Evolutionary conservation across 768 basidiomycete genomes (phyloP).

Genomic region (Termitomyces sp.): DNA sequence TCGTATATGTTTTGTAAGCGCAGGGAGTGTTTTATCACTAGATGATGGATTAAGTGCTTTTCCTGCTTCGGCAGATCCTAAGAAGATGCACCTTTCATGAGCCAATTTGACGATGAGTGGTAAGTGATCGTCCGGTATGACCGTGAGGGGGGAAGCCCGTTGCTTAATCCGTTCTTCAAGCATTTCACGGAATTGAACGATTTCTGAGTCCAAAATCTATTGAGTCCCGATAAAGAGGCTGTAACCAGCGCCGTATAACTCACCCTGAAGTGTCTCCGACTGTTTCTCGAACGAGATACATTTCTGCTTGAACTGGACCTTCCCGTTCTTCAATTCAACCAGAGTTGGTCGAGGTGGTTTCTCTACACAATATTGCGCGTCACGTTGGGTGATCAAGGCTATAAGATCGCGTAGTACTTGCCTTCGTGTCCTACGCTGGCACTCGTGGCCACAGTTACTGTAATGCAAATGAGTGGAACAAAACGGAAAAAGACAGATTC

Average conservation of each 20-base stretch:
- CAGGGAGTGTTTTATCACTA: conserved; percentile 68
- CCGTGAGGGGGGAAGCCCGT: conserved; percentile 43
- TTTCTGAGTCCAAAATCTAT: conserved; percentile 40
- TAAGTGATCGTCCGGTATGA: conserved; percentile 63
- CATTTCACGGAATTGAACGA: conserved; percentile 73
- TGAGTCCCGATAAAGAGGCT: neutral
- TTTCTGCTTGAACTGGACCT: conserved; percentile 73
- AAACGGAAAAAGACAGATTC: neutral
- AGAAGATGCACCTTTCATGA: conserved; percentile 68
- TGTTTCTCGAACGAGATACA: conserved; percentile 67
- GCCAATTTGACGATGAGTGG: conserved; percentile 78
- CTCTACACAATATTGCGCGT: conserved; percentile 28
- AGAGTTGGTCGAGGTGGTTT: conserved; percentile 37
- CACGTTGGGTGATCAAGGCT: conserved; percentile 6
- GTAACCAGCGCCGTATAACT: conserved; percentile 15
- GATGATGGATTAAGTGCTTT: neutral
- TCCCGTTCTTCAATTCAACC: conserved; percentile 73
- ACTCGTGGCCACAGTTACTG: neutral
- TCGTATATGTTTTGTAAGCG: conserved; percentile 66
- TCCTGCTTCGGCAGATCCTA: neutral
- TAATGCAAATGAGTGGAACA: neutral
- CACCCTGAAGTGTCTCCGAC: conserved; percentile 80
- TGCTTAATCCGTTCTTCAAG: conserved; percentile 48
- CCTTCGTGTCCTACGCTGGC: conserved; percentile 15
- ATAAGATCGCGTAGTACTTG: conserved; percentile 25